Percentiles rank a stretch among this genome's conserved stretches.
These are phyloP conservation scores for Scalesia atractyloides DNA, from an alignment of 129 eudicot genomes.

Conservation along the genomic window DNA sequence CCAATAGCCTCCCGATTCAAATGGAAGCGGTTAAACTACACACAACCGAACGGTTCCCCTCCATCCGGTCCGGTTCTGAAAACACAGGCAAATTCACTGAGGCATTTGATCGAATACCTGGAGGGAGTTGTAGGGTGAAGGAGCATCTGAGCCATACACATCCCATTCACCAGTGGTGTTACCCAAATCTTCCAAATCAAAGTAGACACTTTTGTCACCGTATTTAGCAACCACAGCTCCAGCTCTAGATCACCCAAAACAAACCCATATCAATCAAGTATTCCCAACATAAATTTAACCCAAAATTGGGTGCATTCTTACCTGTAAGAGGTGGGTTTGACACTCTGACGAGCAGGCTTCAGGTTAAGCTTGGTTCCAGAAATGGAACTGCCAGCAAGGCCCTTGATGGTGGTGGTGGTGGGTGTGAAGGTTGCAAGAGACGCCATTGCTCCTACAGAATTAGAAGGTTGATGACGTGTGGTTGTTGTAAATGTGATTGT, in stretches of 20 bases:
- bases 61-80: too few relatives aligned
- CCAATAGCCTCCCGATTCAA: too few relatives aligned
- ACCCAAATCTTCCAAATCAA: constrained; percentile 95
- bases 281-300: neutral
- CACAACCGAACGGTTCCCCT: too few relatives aligned
- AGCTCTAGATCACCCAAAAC: constrained; percentile 39
- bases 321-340: constrained; percentile 37
- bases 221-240: constrained; percentile 94
- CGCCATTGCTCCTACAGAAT: constrained; percentile 54
- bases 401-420: constrained; percentile 69
- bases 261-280: neutral
- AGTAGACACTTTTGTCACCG: constrained; percentile 98
- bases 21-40: too few relatives aligned
- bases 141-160: constrained; percentile 95
- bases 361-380: constrained; percentile 78
- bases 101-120: constrained; percentile 59
- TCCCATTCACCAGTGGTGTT: constrained; percentile 99
- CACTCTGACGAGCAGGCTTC: constrained; percentile 53
- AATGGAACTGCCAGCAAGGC: constrained; percentile 86
- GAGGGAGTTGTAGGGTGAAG: constrained; percentile 94
- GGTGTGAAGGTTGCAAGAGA: constrained; percentile 81
- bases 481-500: constrained; percentile 16
- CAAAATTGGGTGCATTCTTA: constrained; percentile 1
- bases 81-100: neutral
- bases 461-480: constrained; percentile 17